Evolutionary conservation across 2,329 filamentous ascomycete species (phyloP), one percentile per base, ranked within the genome.

Genomic region (Fusarium abutilonis): DNA sequence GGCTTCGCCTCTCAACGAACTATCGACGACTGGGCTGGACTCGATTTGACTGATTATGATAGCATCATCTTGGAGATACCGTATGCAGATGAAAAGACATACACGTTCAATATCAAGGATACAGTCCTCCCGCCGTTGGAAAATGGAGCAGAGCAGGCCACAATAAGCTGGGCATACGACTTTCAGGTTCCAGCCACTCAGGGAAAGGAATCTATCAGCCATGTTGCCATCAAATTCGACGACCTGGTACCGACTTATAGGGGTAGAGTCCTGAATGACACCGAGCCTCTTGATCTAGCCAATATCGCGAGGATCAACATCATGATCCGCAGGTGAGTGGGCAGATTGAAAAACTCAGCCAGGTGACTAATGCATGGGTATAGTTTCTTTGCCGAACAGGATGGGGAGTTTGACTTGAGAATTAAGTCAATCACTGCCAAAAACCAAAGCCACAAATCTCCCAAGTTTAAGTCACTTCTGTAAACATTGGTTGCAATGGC

Each of bases 1-100:
- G 41, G 49, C 17, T 52, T 52, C 15, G 49, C 49, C 29, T 52
- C 49, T 2, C 49, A 52, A 28, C 41, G 49, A 6, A 52, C 49
- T 14, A 5, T 52, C 14, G 41, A 52, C 26, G 35, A 34, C 19
- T 52, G 41, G 49, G 17, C 41, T 14, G 49, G 49, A 15, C 49
- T 52, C n/a, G 34, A 52, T 26, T 19, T 52, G n/a, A 40, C 49
- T 9, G 34, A 19, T 4, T 52, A 52, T n/a, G 41, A 52, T 7
- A 31, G 41, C 21, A 38, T 52, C 19, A 2, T 52, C 8, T 13
- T 45, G 7, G 49, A 52, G 9, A 45, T 52, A 29, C 34, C 49
- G 7, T 52, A 45, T 10, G 39, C 34, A n/a, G 49, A 52, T 15
- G 49, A 34, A 29, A 52, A 40, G 26, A 40, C 17, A 6, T 52